phyloP scores from a whole-genome alignment of 1,284 basidiomycete species.

The Cutaneotrichosporon cutaneum region DNA sequence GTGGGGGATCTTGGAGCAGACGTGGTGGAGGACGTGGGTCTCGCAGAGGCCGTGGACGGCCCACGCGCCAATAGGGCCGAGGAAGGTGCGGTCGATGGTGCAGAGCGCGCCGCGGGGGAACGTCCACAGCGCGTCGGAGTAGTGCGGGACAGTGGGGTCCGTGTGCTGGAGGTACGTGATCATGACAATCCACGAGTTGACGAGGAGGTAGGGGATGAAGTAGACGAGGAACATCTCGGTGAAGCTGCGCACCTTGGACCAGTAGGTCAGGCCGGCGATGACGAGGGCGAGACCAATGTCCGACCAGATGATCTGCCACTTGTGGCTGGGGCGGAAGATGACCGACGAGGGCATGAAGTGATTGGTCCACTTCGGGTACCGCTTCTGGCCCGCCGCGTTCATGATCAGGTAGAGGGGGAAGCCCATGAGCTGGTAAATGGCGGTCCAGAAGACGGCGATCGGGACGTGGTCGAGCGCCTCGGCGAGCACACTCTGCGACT shows the following conservation, averaged over 20 bases:
- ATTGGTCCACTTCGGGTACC: conserved; percentile 78
- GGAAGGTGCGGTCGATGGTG: conserved; percentile 84
- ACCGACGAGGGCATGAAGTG: conserved; percentile 75
- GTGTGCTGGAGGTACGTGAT: conserved; percentile 98
- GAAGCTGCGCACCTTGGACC: conserved; percentile 70
- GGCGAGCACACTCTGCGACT: conserved; percentile 71
- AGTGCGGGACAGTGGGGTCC: conserved; percentile 82
- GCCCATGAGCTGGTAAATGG: conserved; percentile 71
- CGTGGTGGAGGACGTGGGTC: conserved; percentile 88
- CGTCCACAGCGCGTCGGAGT: conserved; percentile 83
- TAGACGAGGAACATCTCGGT: conserved; percentile 77
- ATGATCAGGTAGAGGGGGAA: conserved; percentile 83
- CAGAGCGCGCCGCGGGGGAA: conserved; percentile 95
- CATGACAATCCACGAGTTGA: conserved; percentile 77
- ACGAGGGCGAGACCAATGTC: conserved; percentile 79
- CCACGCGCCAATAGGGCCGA: conserved; percentile 75
- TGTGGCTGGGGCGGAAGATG: conserved; percentile 85
- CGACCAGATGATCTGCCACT: conserved; percentile 74
- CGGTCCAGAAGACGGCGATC: conserved; percentile 64
- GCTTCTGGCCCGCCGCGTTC: conserved; percentile 85
- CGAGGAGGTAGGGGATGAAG: conserved; percentile 87
- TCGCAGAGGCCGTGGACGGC: conserved; percentile 82
- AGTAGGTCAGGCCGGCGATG: conserved; percentile 62
- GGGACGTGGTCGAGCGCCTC: conserved; percentile 94
- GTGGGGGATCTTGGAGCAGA: conserved; percentile 90